Evolutionary conservation across 495 filamentous ascomycete species (phyloP).

Genomic region (Penicillium subrubescens): DNA sequence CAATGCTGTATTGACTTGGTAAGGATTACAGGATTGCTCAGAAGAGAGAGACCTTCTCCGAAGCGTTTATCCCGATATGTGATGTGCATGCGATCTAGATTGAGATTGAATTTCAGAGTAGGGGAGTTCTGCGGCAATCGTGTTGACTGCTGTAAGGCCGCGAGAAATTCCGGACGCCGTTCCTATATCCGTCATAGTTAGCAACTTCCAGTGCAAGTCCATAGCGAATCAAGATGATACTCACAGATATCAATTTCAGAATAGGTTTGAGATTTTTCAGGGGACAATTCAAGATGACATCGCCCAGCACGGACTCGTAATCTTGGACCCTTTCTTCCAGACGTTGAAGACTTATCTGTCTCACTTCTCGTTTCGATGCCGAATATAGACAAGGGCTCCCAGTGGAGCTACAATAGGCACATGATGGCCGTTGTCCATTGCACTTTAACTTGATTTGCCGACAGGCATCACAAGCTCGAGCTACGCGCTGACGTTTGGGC

Average conservation of each 20-base stretch:
- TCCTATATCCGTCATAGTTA: not conserved
- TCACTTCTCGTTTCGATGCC: not conserved
- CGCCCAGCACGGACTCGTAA: conserved; percentile 1
- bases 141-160: not conserved
- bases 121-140: not conserved
- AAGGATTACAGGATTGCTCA: conserved; percentile 14
- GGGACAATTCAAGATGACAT: not conserved
- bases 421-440: not conserved
- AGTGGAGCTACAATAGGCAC: not conserved
- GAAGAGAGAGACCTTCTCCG: not conserved
- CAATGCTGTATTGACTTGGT: conserved; percentile 23
- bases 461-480: conserved; percentile 1
- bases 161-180: not conserved
- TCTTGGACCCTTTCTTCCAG: not conserved
- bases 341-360: not conserved
- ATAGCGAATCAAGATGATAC: not conserved
- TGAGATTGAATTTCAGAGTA: not conserved
- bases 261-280: not conserved
- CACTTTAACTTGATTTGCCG: not conserved
- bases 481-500: not conserved
- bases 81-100: not conserved
- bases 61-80: not conserved
- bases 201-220: not conserved
- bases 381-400: not conserved
- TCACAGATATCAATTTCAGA: not conserved